phyloP scores from a whole-genome alignment of 2,329 filamentous ascomycete species.

The Neonectria ditissima region DNA sequence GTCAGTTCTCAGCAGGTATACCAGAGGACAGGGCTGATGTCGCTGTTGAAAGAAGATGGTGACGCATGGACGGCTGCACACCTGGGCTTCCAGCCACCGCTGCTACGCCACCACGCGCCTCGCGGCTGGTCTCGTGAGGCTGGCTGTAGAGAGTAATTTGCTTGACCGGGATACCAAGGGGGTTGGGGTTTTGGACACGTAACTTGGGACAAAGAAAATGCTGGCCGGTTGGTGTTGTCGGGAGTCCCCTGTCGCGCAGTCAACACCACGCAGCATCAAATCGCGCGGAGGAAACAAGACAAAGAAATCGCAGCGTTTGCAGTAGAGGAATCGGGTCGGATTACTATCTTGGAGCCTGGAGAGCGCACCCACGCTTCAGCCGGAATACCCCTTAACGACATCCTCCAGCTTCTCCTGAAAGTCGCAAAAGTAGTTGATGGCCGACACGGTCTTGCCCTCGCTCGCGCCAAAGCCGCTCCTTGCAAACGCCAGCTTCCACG shows the following conservation, averaged over 20 bases:
- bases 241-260: neutral
- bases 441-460: slow-evolving; percentile 64
- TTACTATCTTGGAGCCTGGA: neutral
- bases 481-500: slow-evolving; percentile 64
- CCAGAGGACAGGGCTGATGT: neutral
- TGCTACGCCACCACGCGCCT: neutral
- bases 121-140: neutral
- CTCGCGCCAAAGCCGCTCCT: slow-evolving; percentile 59
- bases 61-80: neutral
- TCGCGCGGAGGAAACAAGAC: too few species aligned
- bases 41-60: slow-evolving; percentile 2
- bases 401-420: slow-evolving; percentile 65
- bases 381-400: slow-evolving; percentile 47
- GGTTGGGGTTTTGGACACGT: neutral
- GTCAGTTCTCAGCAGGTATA: neutral
- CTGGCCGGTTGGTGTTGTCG: neutral
- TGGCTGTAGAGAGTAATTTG: neutral
- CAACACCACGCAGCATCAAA: neutral
- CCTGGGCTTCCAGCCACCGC: neutral
- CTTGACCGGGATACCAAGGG: neutral
- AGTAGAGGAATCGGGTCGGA: neutral
- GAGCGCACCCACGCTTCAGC: neutral
- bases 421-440: slow-evolving; percentile 69
- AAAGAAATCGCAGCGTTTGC: neutral
- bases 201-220: neutral